Evolutionary conservation across 2,329 filamentous ascomycete species (phyloP).

Genomic region (Penicillium vulpinum): DNA sequence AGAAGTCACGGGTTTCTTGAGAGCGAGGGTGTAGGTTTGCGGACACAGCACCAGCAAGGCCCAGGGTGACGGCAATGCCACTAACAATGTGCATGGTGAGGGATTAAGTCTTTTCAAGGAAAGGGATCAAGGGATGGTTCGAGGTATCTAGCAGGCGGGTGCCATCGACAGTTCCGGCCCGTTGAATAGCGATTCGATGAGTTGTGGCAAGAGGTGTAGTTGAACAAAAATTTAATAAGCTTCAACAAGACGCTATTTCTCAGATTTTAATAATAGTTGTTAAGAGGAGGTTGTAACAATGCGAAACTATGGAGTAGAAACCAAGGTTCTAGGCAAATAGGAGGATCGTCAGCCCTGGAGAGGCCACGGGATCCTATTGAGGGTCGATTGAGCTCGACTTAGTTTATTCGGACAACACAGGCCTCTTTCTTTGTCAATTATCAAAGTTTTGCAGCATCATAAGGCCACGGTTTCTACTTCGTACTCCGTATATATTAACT

Average conservation of each 20-base stretch:
- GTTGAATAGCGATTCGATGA: slow-evolving; percentile 1
- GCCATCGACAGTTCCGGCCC: slow-evolving; percentile 23
- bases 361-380: slow-evolving; percentile 8
- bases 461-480: slow-evolving; percentile 2
- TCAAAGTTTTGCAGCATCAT: not conserved
- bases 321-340: slow-evolving; percentile 10
- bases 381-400: not conserved
- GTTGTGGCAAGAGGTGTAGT: not conserved
- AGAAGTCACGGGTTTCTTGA: slow-evolving; percentile 84
- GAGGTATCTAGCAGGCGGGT: slow-evolving; percentile 3
- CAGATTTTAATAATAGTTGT: not conserved
- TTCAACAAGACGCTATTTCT: not conserved
- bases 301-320: too few species aligned
- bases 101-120: not conserved
- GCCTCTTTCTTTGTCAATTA: not conserved
- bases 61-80: slow-evolving; percentile 50
- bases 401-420: too few species aligned
- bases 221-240: not conserved
- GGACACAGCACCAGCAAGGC: slow-evolving; percentile 46
- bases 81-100: slow-evolving; percentile 25
- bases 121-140: slow-evolving; percentile 2
- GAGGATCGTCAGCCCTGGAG: slow-evolving; percentile 17
- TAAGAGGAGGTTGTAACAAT: slow-evolving; percentile 2
- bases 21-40: slow-evolving; percentile 62
- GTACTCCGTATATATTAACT: not conserved